Base-by-base conservation (phyloP, 805 yeast species). In the Suhomyces xylopsoci region DNA sequence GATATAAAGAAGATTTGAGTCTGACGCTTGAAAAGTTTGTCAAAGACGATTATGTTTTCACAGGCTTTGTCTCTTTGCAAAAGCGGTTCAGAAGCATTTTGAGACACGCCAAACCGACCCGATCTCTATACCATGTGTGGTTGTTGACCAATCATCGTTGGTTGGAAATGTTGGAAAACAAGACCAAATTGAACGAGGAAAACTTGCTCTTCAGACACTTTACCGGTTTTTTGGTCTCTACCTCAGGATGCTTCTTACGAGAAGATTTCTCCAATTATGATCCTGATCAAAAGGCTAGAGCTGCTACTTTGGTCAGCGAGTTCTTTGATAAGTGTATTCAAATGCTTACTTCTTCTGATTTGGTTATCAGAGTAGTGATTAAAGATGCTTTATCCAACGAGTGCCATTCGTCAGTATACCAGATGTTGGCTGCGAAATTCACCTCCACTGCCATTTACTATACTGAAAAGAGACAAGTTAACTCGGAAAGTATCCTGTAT, bases 1-100 rank as follows among this genome's bases (percentile, higher is more conserved):
- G 14, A 2, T 12, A 17, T 7, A 41, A 24, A 4, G 64, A 61
- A 19, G 65, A 70, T 51, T 52, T 73, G 40, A 46, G 55, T 7
- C 64, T 61, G 2, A 64, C 72, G 0, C 72, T 75, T 50, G 58
- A 62, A 24, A 56, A 55, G 9, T 56, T 88, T 45, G 67, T 80
- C 2, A 67, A 79, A 6, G 91, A 85, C 55, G 80, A 76, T 20
- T 69, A 71, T 20, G 79, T 84, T 1, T 80, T 86, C 41, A 83
- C 88, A 0, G 92, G 94, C 26, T 77, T 84, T 19, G 84, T 86
- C 26, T 91, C 96, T 0, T 75, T 87, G 34, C 91, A 88, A 61
- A 87, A 87, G 62, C 80, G 83, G 53, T 68, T 87, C 49, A 76
- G 88, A 62, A 65, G 53, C 49, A 61, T 67, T 28, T 68, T 60